phyloP scores from a whole-genome alignment of 768 basidiomycete genomes.

The Suillus clintonianus region DNA sequence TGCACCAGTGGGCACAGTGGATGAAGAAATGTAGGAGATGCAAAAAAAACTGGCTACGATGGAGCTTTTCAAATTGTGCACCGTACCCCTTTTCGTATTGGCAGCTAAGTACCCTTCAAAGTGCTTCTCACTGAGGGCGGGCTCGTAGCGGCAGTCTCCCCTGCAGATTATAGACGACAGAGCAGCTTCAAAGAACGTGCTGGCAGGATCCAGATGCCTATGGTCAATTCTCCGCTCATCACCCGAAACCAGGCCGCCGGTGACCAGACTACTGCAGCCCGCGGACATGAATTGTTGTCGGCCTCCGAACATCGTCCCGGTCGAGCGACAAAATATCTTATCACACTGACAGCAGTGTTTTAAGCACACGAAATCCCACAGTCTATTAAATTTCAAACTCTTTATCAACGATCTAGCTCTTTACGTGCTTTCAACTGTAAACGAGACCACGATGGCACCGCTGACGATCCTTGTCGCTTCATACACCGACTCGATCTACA shows the following conservation, averaged over 20 bases:
- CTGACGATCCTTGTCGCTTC: slow-evolving; percentile 59
- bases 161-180: not conserved
- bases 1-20: not conserved
- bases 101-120: not conserved
- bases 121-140: not conserved
- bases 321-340: not conserved
- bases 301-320: not conserved
- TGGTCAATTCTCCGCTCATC: not conserved
- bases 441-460: slow-evolving; percentile 13
- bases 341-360: not conserved
- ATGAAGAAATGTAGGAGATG: not conserved
- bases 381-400: not conserved
- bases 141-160: not conserved
- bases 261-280: not conserved
- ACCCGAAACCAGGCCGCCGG: not conserved
- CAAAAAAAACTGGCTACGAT: not conserved
- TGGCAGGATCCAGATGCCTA: not conserved
- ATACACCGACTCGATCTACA: slow-evolving; percentile 63
- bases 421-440: not conserved
- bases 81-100: not conserved
- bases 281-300: not conserved
- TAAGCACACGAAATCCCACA: not conserved
- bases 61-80: not conserved
- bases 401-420: not conserved
- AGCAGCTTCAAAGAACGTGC: not conserved